Evolutionary conservation across 208 protist genomes (phyloP).

Genomic region (Trypanosoma avium): DNA sequence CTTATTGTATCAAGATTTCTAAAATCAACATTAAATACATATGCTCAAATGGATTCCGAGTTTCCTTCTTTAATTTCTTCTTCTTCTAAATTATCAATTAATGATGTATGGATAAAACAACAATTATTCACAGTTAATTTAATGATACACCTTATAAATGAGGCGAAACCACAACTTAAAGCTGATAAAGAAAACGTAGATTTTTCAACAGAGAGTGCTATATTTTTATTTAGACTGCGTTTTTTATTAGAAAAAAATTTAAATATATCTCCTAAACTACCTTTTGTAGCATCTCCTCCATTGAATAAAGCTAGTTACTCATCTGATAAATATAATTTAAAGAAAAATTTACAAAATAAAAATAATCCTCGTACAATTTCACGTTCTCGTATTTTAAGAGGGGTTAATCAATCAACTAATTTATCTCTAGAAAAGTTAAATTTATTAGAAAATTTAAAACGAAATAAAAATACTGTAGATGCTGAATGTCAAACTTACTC

Average conservation of each 20-base stretch:
- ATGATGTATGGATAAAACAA: background rate
- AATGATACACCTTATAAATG: background rate
- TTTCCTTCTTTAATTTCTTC: background rate
- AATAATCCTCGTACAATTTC: background rate
- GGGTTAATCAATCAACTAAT: background rate
- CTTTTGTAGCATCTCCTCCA: background rate
- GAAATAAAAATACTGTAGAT: background rate
- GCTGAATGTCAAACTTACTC: background rate
- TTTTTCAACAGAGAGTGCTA: conserved; percentile 14
- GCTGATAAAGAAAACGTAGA: background rate
- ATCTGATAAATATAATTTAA: background rate
- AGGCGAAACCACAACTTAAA: background rate
- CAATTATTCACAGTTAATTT: background rate
- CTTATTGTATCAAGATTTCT: conserved; percentile 8
- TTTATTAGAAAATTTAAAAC: background rate
- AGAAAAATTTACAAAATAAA: background rate
- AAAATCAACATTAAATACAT: background rate
- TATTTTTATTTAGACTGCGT: conserved; percentile 5
- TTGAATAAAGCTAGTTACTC: background rate
- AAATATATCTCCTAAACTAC: background rate
- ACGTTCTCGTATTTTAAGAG: background rate
- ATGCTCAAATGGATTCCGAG: background rate
- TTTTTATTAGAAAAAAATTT: background rate
- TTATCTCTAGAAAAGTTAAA: background rate
- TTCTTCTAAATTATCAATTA: background rate